A percentile compares a stretch with the other conserved stretches of the same genome.
Evolutionary conservation across 2,329 filamentous ascomycete genomes (phyloP).

Genomic region (Fusarium sterilihyphosum): DNA sequence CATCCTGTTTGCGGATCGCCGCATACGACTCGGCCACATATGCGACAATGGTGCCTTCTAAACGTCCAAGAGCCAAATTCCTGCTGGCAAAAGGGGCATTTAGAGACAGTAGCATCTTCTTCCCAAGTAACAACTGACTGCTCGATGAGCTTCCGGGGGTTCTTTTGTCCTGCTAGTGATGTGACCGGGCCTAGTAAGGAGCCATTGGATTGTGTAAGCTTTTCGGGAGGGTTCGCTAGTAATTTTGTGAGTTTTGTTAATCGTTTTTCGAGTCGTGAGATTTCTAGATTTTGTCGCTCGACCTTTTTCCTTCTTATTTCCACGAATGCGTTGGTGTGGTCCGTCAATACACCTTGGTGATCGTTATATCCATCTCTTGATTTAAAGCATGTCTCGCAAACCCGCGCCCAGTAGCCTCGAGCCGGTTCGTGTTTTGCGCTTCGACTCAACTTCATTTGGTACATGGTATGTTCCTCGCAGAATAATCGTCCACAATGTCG

Average conservation of each 20-base stretch:
- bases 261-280: constrained; percentile 89
- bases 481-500: constrained; percentile 92
- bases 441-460: constrained; percentile 96
- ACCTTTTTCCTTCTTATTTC: constrained; percentile 79
- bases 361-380: constrained; percentile 96
- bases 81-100: constrained; percentile 95
- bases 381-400: constrained; percentile 99
- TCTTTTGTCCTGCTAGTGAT: constrained; percentile 73
- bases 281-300: constrained; percentile 86
- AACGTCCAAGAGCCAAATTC: constrained; percentile 95
- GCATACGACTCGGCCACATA: constrained; percentile 93
- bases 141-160: constrained; percentile 82
- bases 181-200: constrained; percentile 70
- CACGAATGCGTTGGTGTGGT: constrained; percentile 78
- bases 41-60: constrained; percentile 90
- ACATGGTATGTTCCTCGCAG: constrained; percentile 98
- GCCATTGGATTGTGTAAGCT: constrained; percentile 60
- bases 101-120: constrained; percentile 81
- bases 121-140: constrained; percentile 96
- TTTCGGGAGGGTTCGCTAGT: constrained; percentile 78
- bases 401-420: constrained; percentile 89
- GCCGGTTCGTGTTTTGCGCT: constrained; percentile 91
- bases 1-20: constrained; percentile 86
- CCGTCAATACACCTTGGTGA: constrained; percentile 74
- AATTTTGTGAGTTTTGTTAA: constrained; percentile 89